These are phyloP conservation scores for Anisodus tanguticus DNA, from an alignment of 257 asterid genomes.

Conservation along the genomic window DNA sequence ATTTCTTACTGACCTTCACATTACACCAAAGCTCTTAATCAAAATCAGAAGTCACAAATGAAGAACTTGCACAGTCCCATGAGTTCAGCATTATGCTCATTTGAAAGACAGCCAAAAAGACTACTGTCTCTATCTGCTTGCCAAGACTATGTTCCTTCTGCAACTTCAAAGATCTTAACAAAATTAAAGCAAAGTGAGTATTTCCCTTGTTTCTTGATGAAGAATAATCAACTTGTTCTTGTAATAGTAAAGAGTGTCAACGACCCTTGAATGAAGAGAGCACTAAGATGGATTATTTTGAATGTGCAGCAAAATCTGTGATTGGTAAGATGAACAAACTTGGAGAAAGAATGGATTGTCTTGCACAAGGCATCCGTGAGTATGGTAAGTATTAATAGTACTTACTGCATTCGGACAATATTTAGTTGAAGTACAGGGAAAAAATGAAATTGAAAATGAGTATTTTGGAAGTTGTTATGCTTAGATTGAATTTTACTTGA, in stretches of 20 bases:
- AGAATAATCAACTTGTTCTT: background rate
- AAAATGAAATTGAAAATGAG: no score
- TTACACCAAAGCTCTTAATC: background rate
- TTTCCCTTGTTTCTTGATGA: background rate
- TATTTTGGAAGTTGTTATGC: no score
- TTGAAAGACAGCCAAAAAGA: background rate
- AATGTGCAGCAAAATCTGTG: constrained; percentile 19
- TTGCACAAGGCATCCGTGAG: constrained; percentile 54
- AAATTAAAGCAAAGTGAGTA: constrained; percentile 16
- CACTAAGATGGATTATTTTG: background rate
- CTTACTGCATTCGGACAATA: no score
- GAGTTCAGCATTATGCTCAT: constrained; percentile 10
- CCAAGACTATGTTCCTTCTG: background rate
- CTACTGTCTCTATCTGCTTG: background rate
- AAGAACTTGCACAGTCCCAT: background rate
- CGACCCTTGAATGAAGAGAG: background rate
- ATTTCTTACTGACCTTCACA: background rate
- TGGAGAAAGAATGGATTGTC: constrained; percentile 40
- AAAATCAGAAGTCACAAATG: constrained; percentile 22
- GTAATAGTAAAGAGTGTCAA: background rate
- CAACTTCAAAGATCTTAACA: background rate
- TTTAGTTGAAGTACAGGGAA: no score
- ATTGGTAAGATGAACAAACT: constrained; percentile 27
- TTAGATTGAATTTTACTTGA: no score
- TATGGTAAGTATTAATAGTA: constrained; percentile 37